These are phyloP conservation scores for Laguncularia racemosa DNA, from an alignment of 345 rosid species.

Conservation along the genomic window DNA sequence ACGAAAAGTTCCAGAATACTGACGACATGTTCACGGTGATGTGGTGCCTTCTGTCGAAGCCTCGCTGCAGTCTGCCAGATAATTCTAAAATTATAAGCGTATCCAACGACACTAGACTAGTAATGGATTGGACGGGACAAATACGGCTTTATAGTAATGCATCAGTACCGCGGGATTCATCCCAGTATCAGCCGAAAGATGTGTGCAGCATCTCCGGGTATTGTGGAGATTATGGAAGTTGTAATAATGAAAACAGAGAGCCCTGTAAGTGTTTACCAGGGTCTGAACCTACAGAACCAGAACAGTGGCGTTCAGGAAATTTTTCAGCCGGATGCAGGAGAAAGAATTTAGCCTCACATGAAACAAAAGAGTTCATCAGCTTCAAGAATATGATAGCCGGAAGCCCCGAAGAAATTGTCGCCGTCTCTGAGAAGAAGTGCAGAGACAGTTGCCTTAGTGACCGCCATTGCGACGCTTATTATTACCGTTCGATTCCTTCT, in stretches of 20 bases:
- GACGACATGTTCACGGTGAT: not conserved
- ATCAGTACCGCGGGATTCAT: too few species aligned
- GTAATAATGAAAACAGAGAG: constrained; percentile 10
- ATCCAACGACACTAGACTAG: too few species aligned
- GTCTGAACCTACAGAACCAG: constrained; percentile 9
- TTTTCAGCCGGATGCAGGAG: constrained; percentile 13
- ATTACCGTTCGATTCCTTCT: not conserved
- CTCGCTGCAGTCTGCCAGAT: too few species aligned
- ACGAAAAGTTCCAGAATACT: not conserved
- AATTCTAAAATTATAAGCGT: too few species aligned
- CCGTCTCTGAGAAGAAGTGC: constrained; percentile 3
- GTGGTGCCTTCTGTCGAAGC: not conserved
- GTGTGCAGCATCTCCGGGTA: constrained; percentile 7
- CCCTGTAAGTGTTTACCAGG: constrained; percentile 37
- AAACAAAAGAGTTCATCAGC: constrained; percentile 14
- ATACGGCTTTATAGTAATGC: too few species aligned
- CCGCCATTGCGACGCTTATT: constrained; percentile 28
- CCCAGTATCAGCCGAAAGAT: too few species aligned
- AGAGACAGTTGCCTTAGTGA: constrained; percentile 6
- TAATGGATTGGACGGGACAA: too few species aligned
- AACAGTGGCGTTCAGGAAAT: constrained; percentile 8
- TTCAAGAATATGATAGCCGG: too few species aligned
- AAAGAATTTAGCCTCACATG: constrained; percentile 10
- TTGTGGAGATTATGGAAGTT: constrained; percentile 26
- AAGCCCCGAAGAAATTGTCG: fast-evolving